Conservation (phyloP, 2,329 filamentous ascomycete species). For the Botrytis cinerea region DNA sequence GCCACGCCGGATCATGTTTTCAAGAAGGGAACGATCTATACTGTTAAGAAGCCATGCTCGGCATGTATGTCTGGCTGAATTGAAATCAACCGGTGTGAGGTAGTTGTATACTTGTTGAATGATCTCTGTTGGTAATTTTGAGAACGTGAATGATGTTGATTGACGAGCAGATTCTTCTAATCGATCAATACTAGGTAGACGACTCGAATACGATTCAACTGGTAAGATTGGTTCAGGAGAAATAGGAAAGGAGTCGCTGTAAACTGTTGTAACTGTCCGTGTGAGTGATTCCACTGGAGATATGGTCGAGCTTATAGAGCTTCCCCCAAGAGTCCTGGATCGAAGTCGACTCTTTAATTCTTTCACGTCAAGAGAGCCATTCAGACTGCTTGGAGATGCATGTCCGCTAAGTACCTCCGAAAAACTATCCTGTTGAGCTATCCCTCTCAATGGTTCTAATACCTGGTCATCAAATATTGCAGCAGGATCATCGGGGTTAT, state of each 20-base stretch:
- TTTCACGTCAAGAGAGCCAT: slow-evolving; percentile 1
- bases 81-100: slow-evolving; percentile 50
- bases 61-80: slow-evolving; percentile 61
- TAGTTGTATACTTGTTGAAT: slow-evolving; percentile 43
- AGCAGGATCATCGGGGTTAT: slow-evolving; percentile 36
- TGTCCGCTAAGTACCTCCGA: slow-evolving; percentile 33
- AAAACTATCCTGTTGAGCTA: slow-evolving; percentile 33
- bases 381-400: slow-evolving; percentile 8
- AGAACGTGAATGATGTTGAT: slow-evolving; percentile 24
- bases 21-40: slow-evolving; percentile 53
- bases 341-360: slow-evolving; percentile 11
- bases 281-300: slow-evolving; percentile 12
- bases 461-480: slow-evolving; percentile 39
- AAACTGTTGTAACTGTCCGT: slow-evolving; percentile 26
- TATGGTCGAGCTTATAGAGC: slow-evolving; percentile 10
- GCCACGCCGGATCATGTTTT: slow-evolving; percentile 55
- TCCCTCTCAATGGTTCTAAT: slow-evolving; percentile 38
- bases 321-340: background rate
- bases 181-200: slow-evolving; percentile 22
- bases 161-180: slow-evolving; percentile 28
- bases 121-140: slow-evolving; percentile 43
- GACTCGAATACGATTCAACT: slow-evolving; percentile 14
- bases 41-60: slow-evolving; percentile 60
- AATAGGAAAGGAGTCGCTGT: slow-evolving; percentile 27
- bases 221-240: slow-evolving; percentile 26